Evolutionary conservation across 2,329 filamentous ascomycete genomes (phyloP), one percentile per base, ranked within the genome.

Genomic region (Paecilomyces niveus): DNA sequence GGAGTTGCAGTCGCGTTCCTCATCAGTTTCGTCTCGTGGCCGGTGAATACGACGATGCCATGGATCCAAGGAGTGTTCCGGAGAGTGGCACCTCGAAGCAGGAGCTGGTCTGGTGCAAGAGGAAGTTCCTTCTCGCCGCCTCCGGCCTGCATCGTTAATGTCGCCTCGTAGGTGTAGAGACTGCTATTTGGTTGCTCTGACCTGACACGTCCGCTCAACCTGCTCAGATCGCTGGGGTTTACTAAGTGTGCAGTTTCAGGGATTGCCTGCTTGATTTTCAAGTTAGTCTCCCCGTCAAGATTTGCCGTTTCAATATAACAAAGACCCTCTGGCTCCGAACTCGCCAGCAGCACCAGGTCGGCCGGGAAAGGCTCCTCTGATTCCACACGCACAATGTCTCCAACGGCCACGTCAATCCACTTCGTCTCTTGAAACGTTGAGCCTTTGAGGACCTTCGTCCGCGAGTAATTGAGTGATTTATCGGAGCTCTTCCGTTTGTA

Each of bases 291-390:
- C 66, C 94, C 94, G 68, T 99, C 94, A 59, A 99, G 80, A 71
- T 99, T 99, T 24, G 94, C 93, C 1, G 94, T 99, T 77, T 99
- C 94, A 70, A 99, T 97, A 73, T 99, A 99, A 76, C 94, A 99
- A 58, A 99, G 79, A 67, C 94, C 94, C 78, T 99, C 94, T 1
- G 94, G 95, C 72, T 99, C 95, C 6, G 94, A 97, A 69, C 91
- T 96, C 8, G 94, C 92, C 58, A 99, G 80, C 26, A 99, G 81
- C 3, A 97, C 91, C 64, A 99, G 76, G 75, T 99, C 94, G 39
- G 94, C 92, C 0, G 94, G 94, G 70, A 99, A 97, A 0, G 94
- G 88, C 71, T 96, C 87, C 72, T 99, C 95, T 0, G 92, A 97
- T 71, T 97, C 87, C 59, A 99, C 92, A 21, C 92, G 85, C 54